Percentiles rank a stretch among this genome's conserved stretches.
Conservation (phyloP, 2,329 filamentous ascomycete species). For the Venturia pyrina region DNA sequence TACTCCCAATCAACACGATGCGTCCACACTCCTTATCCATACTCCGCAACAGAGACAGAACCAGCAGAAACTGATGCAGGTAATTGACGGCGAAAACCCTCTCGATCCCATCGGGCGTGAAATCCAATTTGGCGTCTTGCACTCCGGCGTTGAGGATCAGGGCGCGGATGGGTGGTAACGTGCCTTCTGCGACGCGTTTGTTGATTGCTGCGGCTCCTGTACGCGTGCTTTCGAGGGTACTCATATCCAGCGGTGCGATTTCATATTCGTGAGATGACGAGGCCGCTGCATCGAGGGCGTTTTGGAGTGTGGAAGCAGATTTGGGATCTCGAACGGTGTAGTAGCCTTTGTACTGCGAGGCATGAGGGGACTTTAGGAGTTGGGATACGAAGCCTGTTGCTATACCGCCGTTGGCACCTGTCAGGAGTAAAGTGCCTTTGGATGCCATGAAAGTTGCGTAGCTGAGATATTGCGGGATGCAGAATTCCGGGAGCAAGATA, state of each 20-base stretch:
- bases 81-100: not conserved
- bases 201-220: not conserved
- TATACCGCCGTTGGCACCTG: slow-evolving; percentile 4
- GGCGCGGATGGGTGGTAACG: not conserved
- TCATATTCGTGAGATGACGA: not conserved
- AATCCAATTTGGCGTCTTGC: not conserved
- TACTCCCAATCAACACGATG: not conserved
- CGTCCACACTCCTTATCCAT: not conserved
- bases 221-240: not conserved
- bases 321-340: not conserved
- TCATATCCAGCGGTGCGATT: not conserved
- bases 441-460: not conserved
- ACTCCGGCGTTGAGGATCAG: slow-evolving; percentile 1
- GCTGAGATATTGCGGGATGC: too few relatives aligned
- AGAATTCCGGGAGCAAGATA: too few relatives aligned
- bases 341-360: slow-evolving; percentile 2
- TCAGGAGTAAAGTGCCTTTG: not conserved
- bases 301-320: not conserved
- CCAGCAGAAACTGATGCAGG: not conserved
- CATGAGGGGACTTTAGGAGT: slow-evolving; percentile 3
- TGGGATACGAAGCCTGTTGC: slow-evolving; percentile 1
- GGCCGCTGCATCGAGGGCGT: not conserved
- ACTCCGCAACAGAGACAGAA: not conserved
- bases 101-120: not conserved
- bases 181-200: not conserved